Evolutionary conservation across 2,329 filamentous ascomycete genomes (phyloP).

Genomic region (Claviceps monticola): DNA sequence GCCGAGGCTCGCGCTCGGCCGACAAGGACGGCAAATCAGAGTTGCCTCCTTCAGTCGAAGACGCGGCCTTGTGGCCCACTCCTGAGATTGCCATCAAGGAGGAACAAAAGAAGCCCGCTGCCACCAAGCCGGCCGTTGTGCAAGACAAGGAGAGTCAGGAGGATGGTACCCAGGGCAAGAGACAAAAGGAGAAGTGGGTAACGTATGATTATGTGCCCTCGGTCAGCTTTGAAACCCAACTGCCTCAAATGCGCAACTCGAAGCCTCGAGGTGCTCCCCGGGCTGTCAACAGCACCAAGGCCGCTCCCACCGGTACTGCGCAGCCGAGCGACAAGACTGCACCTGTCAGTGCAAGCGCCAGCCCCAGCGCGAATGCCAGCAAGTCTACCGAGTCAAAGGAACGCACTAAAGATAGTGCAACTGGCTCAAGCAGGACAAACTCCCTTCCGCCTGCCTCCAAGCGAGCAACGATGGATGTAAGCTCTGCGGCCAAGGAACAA

Average conservation of each 20-base stretch:
- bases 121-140: conserved; percentile 43
- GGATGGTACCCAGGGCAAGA: conserved; percentile 27
- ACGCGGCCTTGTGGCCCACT: conserved; percentile 79
- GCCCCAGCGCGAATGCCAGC: conserved; percentile 13
- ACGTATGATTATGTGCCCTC: conserved; percentile 69
- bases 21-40: conserved; percentile 27
- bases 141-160: conserved; percentile 53
- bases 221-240: conserved; percentile 73
- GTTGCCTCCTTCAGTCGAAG: conserved; percentile 51
- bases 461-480: conserved; percentile 29
- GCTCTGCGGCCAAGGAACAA: conserved; percentile 25
- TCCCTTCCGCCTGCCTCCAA: conserved; percentile 27
- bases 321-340: conserved; percentile 25
- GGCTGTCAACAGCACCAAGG: conserved; percentile 25
- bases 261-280: conserved; percentile 37
- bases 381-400: conserved; percentile 23
- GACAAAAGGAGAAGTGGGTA: conserved; percentile 77
- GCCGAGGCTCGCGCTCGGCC: conserved; percentile 30
- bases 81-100: conserved; percentile 61
- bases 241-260: conserved; percentile 40
- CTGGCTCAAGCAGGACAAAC: conserved; percentile 20
- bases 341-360: conserved; percentile 6
- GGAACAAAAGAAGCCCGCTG: conserved; percentile 51
- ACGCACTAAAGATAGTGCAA: conserved; percentile 21
- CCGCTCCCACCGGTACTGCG: conserved; percentile 17